Conservation (phyloP, 305 asterid species). For the Salvia sclarea region DNA sequence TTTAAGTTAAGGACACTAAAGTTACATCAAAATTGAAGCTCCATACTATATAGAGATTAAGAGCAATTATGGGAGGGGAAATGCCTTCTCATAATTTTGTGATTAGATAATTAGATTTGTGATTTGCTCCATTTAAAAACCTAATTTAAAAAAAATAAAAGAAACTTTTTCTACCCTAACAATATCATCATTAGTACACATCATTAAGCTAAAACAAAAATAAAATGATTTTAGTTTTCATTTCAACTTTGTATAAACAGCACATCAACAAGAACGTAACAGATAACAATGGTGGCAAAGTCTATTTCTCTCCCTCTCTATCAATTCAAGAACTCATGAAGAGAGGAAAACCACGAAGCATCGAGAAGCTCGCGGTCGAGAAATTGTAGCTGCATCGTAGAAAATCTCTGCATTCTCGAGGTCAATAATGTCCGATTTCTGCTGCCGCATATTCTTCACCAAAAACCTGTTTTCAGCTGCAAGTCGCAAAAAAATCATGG, state of each 20-base stretch:
- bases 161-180: no score
- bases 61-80: no score
- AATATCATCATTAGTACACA: background rate
- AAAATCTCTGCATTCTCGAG: background rate
- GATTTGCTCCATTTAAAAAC: background rate
- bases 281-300: background rate
- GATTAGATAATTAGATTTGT: background rate
- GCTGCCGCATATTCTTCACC: no score
- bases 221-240: no score
- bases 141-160: no score
- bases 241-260: background rate
- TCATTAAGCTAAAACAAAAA: no score
- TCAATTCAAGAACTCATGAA: background rate
- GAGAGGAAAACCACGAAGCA: no score
- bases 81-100: background rate
- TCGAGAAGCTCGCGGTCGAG: no score
- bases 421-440: background rate
- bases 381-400: background rate
- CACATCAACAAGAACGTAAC: background rate
- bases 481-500: background rate
- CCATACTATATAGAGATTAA: background rate
- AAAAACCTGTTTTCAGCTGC: slow-evolving; percentile 14
- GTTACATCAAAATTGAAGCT: background rate
- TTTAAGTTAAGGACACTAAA: no score
- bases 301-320: no score